Conservation (phyloP, 2,329 filamentous ascomycete genomes). For the Xenoacremonium recifei region DNA sequence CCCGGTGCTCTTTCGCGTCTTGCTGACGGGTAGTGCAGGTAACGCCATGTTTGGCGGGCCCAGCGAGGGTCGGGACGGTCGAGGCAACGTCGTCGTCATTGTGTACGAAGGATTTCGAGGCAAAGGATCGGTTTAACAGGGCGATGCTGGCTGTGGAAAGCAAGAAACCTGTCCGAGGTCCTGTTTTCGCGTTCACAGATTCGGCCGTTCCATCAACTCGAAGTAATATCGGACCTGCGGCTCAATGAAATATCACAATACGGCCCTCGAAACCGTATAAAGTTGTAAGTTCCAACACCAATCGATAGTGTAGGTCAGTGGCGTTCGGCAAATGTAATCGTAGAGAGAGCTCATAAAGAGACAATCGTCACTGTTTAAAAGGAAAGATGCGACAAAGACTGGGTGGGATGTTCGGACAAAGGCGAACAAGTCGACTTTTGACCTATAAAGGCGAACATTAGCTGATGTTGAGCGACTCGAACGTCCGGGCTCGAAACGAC, state of each 20-base stretch:
- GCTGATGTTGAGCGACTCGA: neutral
- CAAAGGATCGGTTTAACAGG: conserved; percentile 10
- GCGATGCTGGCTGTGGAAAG: conserved; percentile 16
- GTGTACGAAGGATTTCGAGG: conserved; percentile 3
- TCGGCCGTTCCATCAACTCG: conserved; percentile 30
- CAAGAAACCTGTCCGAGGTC: conserved; percentile 19
- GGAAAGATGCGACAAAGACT: neutral
- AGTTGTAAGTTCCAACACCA: conserved; percentile 4
- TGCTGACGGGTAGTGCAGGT: conserved; percentile 71
- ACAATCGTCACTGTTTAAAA: too few species aligned
- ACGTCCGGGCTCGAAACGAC: neutral
- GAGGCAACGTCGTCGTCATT: conserved; percentile 59
- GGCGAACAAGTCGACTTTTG: too few species aligned
- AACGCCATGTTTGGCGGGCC: conserved; percentile 71
- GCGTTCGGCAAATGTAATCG: too few species aligned
- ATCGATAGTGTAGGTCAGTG: conserved; percentile 8
- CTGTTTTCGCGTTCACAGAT: conserved; percentile 17
- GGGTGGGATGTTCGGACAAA: neutral
- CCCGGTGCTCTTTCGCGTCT: conserved; percentile 67
- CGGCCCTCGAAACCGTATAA: conserved; percentile 2
- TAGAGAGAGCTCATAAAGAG: too few species aligned
- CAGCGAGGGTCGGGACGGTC: conserved; percentile 64
- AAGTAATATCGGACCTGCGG: conserved; percentile 6
- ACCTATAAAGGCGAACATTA: neutral
- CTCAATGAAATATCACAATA: conserved; percentile 15